Evolutionary conservation across 331 rosid species (phyloP).

Genomic region (Spiraea crenata): DNA sequence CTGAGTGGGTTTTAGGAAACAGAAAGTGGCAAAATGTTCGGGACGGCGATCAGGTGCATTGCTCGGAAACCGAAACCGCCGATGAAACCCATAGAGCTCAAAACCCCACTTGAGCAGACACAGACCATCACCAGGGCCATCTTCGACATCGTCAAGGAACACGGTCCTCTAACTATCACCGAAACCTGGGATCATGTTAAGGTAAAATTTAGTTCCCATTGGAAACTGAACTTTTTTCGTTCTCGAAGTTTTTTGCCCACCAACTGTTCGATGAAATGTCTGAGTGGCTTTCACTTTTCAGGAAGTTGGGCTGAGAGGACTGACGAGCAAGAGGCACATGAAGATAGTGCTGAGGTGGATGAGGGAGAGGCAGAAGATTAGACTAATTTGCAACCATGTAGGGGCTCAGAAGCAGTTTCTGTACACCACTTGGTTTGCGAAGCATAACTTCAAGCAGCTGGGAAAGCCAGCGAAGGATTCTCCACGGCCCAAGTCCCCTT

Average conservation of each 20-base stretch:
- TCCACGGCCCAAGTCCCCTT: slow-evolving; percentile 36
- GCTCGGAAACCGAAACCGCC: slow-evolving; percentile 60
- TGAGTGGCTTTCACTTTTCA: slow-evolving; percentile 35
- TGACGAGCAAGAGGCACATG: slow-evolving; percentile 82
- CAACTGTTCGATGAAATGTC: background rate
- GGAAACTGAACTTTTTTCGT: no score
- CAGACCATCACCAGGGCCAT: slow-evolving; percentile 59
- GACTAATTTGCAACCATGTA: slow-evolving; percentile 73
- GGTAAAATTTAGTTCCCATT: slow-evolving; percentile 25
- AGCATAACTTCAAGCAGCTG: slow-evolving; percentile 35
- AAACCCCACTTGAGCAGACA: slow-evolving; percentile 68
- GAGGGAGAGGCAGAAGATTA: slow-evolving; percentile 89
- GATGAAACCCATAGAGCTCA: slow-evolving; percentile 52
- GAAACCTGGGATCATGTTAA: slow-evolving; percentile 73
- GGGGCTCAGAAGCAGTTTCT: slow-evolving; percentile 84
- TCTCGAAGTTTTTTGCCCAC: background rate
- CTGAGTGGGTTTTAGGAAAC: slow-evolving; percentile 12
- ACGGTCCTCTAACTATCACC: slow-evolving; percentile 72
- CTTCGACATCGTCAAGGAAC: slow-evolving; percentile 75
- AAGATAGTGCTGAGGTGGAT: slow-evolving; percentile 84
- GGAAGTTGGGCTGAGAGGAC: slow-evolving; percentile 80
- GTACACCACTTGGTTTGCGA: slow-evolving; percentile 84
- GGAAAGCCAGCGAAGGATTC: slow-evolving; percentile 27
- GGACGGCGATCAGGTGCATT: slow-evolving; percentile 43
- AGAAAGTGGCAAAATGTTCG: slow-evolving; percentile 31